phyloP scores from a whole-genome alignment of 495 filamentous ascomycete genomes.

The Terfezia boudieri region DNA sequence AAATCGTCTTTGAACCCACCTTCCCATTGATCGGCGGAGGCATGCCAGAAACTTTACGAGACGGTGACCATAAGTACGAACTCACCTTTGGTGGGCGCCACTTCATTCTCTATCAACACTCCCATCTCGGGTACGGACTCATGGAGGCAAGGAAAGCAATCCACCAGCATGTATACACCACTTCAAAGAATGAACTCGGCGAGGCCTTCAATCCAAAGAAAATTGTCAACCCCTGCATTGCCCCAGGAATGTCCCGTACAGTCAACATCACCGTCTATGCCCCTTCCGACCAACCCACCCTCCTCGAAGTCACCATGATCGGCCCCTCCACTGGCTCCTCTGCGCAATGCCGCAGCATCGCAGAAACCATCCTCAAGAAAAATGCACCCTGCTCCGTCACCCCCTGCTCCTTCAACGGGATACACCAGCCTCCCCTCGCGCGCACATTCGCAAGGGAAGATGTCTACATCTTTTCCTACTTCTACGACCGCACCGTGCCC shows the following conservation, averaged over 20 bases:
- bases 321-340: conserved; percentile 53
- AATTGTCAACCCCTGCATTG: conserved; percentile 74
- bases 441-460: conserved; percentile 88
- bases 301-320: conserved; percentile 52
- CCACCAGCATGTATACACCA: conserved; percentile 35
- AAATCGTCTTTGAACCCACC: conserved; percentile 95
- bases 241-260: conserved; percentile 45
- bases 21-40: conserved; percentile 46
- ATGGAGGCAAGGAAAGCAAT: conserved; percentile 81
- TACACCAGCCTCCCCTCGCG: conserved; percentile 77
- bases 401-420: conserved; percentile 92
- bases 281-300: conserved; percentile 2
- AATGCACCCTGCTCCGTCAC: conserved; percentile 57
- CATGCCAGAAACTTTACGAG: conserved; percentile 66
- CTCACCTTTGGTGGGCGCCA: conserved; percentile 74
- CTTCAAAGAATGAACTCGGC: conserved; percentile 19
- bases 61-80: conserved; percentile 91
- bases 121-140: conserved; percentile 88
- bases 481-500: conserved; percentile 77
- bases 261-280: conserved; percentile 43
- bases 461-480: conserved; percentile 91
- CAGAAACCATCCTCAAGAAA: conserved; percentile 80
- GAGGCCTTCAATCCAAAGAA: conserved; percentile 34
- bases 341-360: conserved; percentile 71
- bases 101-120: conserved; percentile 94